phyloP scores from a whole-genome alignment of 2,329 filamentous ascomycete species.

The Bretziella fagacearum region DNA sequence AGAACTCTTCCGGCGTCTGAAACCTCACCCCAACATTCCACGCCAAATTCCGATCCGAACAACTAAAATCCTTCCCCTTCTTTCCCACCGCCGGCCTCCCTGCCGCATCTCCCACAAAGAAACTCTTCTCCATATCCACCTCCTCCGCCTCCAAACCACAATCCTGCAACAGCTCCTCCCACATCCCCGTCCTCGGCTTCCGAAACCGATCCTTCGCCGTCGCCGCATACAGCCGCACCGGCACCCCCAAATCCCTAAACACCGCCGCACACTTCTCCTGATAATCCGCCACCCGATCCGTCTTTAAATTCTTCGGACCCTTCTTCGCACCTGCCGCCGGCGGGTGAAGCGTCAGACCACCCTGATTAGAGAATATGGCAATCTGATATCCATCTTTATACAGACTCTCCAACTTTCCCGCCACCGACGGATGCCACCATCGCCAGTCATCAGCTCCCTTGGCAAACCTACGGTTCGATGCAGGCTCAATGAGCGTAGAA shows the following conservation, averaged over 20 bases:
- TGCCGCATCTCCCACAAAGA: slow-evolving; percentile 83
- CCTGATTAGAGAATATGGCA: slow-evolving; percentile 79
- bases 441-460: slow-evolving; percentile 67
- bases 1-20: slow-evolving; percentile 82
- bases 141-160: slow-evolving; percentile 37
- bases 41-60: slow-evolving; percentile 63
- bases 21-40: slow-evolving; percentile 68
- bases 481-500: slow-evolving; percentile 66
- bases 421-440: slow-evolving; percentile 72
- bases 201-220: slow-evolving; percentile 66
- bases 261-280: slow-evolving; percentile 63
- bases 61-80: slow-evolving; percentile 42
- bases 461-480: slow-evolving; percentile 65
- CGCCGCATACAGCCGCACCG: slow-evolving; percentile 69
- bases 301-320: neutral
- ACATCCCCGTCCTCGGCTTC: slow-evolving; percentile 83
- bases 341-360: slow-evolving; percentile 56
- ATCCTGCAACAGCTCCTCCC: slow-evolving; percentile 46
- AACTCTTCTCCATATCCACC: slow-evolving; percentile 52
- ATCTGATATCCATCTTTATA: slow-evolving; percentile 58
- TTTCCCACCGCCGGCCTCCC: slow-evolving; percentile 32
- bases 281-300: slow-evolving; percentile 55
- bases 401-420: slow-evolving; percentile 47
- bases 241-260: slow-evolving; percentile 54
- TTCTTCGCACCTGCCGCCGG: slow-evolving; percentile 33